phyloP scores from a whole-genome alignment of 2,329 filamentous ascomycete genomes.

The Metarhizium guizhouense region DNA sequence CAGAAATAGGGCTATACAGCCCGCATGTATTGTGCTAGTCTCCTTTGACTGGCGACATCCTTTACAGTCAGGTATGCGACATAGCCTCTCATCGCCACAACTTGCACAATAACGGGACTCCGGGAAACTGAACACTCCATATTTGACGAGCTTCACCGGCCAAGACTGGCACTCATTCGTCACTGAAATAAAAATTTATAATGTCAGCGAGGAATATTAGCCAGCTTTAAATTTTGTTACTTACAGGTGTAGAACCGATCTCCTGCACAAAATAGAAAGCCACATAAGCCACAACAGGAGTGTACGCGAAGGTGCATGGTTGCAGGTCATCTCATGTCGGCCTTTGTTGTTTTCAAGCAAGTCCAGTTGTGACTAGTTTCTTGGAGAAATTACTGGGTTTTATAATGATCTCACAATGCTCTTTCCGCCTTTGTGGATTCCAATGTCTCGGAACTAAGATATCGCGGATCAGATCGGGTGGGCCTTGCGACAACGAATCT shows the following conservation, averaged over 20 bases:
- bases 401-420: too few relatives aligned
- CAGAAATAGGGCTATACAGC: conserved; percentile 1
- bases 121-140: background rate
- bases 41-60: background rate
- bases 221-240: background rate
- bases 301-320: conserved; percentile 1
- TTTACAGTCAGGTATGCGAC: conserved; percentile 1
- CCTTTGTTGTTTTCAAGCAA: too few relatives aligned
- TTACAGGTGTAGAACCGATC: conserved; percentile 1
- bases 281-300: background rate
- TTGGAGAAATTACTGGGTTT: too few relatives aligned
- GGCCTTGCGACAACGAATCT: too few relatives aligned
- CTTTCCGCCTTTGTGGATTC: too few relatives aligned
- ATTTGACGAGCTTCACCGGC: background rate
- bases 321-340: background rate
- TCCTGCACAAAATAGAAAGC: background rate
- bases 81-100: background rate
- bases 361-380: too few relatives aligned
- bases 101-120: background rate
- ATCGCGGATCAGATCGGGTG: too few relatives aligned
- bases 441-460: too few relatives aligned
- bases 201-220: too few relatives aligned
- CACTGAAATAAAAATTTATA: too few relatives aligned
- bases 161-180: too few relatives aligned
- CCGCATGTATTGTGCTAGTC: background rate